Evolutionary conservation across 2,329 filamentous ascomycete genomes (phyloP), one percentile per base, ranked within the genome.

Genomic region (Cladophialophora carrionii): DNA sequence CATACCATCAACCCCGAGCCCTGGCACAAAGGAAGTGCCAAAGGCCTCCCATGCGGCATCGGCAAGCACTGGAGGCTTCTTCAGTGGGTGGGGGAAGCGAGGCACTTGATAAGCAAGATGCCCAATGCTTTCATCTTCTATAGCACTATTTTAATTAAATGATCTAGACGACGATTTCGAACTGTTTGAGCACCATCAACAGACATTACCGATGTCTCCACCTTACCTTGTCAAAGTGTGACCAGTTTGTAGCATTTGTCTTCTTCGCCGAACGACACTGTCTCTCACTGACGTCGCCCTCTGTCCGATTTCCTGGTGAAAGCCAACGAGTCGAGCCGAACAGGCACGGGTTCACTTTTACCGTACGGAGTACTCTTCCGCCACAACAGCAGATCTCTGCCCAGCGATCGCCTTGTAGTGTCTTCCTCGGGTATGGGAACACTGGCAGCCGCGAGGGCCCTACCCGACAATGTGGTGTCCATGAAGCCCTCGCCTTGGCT

Each of bases 81-180:
- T 75, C 65, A 74, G 73, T 48, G 73, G 73, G 22, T 75, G 74
- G 74, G 74, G 73, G 14, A 69, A 69, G 61, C 58, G 64, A 54
- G 57, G 62, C 24, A 58, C 60, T 32, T 64, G 61, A 67, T 22
- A 24, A 10, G 31, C 49, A 24, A 53, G 29, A 24, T 9, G 4
- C 31, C 43, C 20, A 12, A n/a, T 37, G 26, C 57, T 48, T 31
- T 43, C 29, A 37, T 41, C 48, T 53, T 60, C 22, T 60, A 60
- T 51, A 54, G 31, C 37, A 53, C 48, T 52, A 22, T 63, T 66
- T 58, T 63, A 55, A 66, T 3, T 66, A 52, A n/a, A 60, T 54
- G 60, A 63, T 60, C 49, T 66, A 55, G 60, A 55, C 9, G 52
- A 54, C 52, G 17, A 52, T 12, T 24, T 29, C 20, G 20, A 24